These are phyloP conservation scores for Flammula alnicola DNA, from an alignment of 1,284 basidiomycete species.

Conservation along the genomic window DNA sequence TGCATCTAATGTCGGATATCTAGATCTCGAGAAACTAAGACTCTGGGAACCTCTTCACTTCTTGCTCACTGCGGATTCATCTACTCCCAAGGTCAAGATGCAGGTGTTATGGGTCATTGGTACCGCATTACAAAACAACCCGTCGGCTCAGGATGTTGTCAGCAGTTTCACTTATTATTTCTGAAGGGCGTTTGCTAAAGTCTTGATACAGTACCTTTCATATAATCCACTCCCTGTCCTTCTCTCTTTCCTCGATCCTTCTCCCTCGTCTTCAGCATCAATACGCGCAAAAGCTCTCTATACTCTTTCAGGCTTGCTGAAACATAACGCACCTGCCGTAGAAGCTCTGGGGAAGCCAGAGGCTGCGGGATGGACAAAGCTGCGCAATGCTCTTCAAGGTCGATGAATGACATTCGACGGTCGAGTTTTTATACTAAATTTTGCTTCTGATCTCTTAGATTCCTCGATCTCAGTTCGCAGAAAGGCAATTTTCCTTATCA, in stretches of 20 bases:
- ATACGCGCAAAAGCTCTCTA: constrained; percentile 88
- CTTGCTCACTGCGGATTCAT: constrained; percentile 60
- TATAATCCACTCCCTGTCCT: constrained; percentile 73
- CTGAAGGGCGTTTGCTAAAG: constrained; percentile 13
- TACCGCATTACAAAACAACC: constrained; percentile 96
- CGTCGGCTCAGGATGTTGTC: constrained; percentile 86
- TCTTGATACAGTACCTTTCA: constrained; percentile 64
- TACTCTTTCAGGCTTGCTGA: constrained; percentile 82
- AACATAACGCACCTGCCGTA: constrained; percentile 81
- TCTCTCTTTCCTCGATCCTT: constrained; percentile 65
- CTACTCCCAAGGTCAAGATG: constrained; percentile 67
- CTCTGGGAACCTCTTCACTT: constrained; percentile 86
- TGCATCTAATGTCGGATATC: not conserved
- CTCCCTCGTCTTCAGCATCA: constrained; percentile 46
- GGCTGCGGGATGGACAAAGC: constrained; percentile 68
- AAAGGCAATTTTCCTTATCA: constrained; percentile 87
- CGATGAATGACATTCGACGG: constrained; percentile 17
- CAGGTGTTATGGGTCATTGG: constrained; percentile 92
- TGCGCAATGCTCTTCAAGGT: constrained; percentile 70
- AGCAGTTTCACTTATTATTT: constrained; percentile 35
- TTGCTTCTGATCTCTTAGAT: constrained; percentile 50
- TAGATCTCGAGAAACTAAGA: constrained; percentile 82
- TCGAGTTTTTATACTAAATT: constrained; percentile 9
- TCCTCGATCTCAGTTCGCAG: constrained; percentile 79
- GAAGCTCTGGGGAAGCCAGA: constrained; percentile 55